Conservation (phyloP, 2,329 filamentous ascomycete genomes). For the Delphinella strobiligena region DNA sequence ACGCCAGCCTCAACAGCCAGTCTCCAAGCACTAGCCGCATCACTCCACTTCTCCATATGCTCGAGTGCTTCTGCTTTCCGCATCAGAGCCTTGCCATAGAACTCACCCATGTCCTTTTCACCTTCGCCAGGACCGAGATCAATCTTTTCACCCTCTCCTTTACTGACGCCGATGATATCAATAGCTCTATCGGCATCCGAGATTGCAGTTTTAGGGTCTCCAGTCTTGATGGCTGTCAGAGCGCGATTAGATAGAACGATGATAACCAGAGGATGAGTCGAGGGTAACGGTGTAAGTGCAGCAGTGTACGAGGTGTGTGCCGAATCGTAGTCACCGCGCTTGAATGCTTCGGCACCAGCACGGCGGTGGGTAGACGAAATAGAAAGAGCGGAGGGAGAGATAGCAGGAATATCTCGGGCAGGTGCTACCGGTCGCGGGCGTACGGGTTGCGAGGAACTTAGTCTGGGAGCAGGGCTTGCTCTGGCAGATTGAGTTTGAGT, state of each 20-base stretch:
- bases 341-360: conserved; percentile 79
- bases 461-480: conserved; percentile 2
- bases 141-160: conserved; percentile 71
- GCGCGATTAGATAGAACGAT: conserved; percentile 87
- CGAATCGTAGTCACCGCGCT: conserved; percentile 80
- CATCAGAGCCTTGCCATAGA: conserved; percentile 85
- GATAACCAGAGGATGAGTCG: conserved; percentile 70
- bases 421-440: conserved; percentile 35
- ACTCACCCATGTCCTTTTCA: conserved; percentile 77
- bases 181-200: conserved; percentile 74
- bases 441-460: conserved; percentile 15
- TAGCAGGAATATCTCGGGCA: conserved; percentile 49
- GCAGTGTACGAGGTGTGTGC: conserved; percentile 74
- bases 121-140: conserved; percentile 47
- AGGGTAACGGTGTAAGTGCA: conserved; percentile 63
- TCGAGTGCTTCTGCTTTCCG: conserved; percentile 93
- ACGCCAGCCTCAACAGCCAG: conserved; percentile 72
- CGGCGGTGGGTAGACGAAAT: conserved; percentile 67
- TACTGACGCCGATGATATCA: conserved; percentile 63
- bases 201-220: conserved; percentile 79
- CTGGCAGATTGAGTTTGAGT: conserved; percentile 2
- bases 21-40: conserved; percentile 72
- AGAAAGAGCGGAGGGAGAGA: conserved; percentile 58
- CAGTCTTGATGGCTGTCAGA: conserved; percentile 79
- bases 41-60: conserved; percentile 85